phyloP scores from a whole-genome alignment of 2,329 filamentous ascomycete genomes.

The Aspergillus aculeatinus region DNA sequence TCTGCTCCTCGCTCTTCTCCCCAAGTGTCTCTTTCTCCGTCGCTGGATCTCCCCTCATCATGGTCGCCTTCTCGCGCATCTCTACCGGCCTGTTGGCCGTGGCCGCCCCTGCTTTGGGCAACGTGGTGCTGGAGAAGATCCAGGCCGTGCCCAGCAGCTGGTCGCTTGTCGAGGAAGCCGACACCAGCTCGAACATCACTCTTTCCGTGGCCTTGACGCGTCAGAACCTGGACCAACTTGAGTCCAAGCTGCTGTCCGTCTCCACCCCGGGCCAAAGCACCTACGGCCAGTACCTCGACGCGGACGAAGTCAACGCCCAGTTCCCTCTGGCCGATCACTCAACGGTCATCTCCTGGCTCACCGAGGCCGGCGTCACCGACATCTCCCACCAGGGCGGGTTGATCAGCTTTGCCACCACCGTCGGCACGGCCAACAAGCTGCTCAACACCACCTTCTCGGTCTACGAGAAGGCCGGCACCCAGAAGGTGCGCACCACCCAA shows the following conservation, averaged over 20 bases:
- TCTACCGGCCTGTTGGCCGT: not conserved
- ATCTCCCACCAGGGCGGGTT: conserved; percentile 42
- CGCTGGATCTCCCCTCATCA: not conserved
- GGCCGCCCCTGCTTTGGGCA: not conserved
- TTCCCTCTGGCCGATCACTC: conserved; percentile 41
- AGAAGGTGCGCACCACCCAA: conserved; percentile 6
- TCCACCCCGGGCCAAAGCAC: conserved; percentile 49
- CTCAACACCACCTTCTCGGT: conserved; percentile 52
- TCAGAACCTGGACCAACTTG: conserved; percentile 38
- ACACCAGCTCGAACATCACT: conserved; percentile 14
- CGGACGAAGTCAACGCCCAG: conserved; percentile 45
- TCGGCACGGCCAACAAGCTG: conserved; percentile 46
- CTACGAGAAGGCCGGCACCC: conserved; percentile 37
- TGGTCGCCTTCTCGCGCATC: conserved; percentile 2
- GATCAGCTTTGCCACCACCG: conserved; percentile 46
- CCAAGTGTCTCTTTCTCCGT: not conserved
- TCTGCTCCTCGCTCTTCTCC: not conserved
- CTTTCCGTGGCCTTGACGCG: conserved; percentile 26
- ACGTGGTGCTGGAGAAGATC: not conserved
- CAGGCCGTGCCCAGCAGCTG: conserved; percentile 3
- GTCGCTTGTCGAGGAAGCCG: conserved; percentile 9
- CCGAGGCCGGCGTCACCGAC: conserved; percentile 38
- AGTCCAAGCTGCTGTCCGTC: conserved; percentile 40
- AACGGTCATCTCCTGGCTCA: conserved; percentile 46
- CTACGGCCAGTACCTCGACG: conserved; percentile 52